Conservation (phyloP, 371 early-diverging fungal genomes). For the Saksenaea oblongispora region DNA sequence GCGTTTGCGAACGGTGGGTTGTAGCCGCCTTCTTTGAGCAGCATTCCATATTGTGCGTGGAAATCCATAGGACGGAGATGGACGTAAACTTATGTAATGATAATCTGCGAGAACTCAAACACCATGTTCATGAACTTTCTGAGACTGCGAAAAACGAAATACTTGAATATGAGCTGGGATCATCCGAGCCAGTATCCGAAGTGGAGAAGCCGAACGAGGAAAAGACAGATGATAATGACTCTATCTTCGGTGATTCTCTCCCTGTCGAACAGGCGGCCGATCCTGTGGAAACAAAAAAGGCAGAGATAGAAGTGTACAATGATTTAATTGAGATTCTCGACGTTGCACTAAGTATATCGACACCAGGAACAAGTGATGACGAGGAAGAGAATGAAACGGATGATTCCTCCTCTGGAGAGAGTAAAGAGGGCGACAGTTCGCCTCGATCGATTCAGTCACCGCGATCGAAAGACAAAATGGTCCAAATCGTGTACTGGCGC, state of each 20-base stretch:
- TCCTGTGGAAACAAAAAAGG: constrained; percentile 13
- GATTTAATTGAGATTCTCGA: constrained; percentile 33
- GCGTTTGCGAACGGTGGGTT: constrained; percentile 79
- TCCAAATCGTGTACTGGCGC: constrained; percentile 56
- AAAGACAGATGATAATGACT: constrained; percentile 11
- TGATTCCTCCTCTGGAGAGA: background rate
- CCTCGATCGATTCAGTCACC: constrained; percentile 40
- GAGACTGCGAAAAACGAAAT: constrained; percentile 37
- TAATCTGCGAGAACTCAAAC: constrained; percentile 62
- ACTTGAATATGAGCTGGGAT: constrained; percentile 9
- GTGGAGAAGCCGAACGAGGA: background rate
- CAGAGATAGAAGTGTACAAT: constrained; percentile 22
- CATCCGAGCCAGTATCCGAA: background rate
- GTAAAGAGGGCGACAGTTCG: background rate
- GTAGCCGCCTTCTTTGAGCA: constrained; percentile 77
- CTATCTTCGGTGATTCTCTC: constrained; percentile 13
- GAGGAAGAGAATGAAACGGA: constrained; percentile 8
- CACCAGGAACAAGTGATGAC: constrained; percentile 30
- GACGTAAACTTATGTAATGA: constrained; percentile 74
- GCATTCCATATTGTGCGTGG: constrained; percentile 74
- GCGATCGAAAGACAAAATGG: constrained; percentile 54
- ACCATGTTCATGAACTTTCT: constrained; percentile 55
- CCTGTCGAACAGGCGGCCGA: constrained; percentile 13
- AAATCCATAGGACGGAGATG: constrained; percentile 80
- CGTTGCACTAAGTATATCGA: constrained; percentile 46